phyloP scores from a whole-genome alignment of 805 yeast species.

The Blastobotrys muscicola region DNA sequence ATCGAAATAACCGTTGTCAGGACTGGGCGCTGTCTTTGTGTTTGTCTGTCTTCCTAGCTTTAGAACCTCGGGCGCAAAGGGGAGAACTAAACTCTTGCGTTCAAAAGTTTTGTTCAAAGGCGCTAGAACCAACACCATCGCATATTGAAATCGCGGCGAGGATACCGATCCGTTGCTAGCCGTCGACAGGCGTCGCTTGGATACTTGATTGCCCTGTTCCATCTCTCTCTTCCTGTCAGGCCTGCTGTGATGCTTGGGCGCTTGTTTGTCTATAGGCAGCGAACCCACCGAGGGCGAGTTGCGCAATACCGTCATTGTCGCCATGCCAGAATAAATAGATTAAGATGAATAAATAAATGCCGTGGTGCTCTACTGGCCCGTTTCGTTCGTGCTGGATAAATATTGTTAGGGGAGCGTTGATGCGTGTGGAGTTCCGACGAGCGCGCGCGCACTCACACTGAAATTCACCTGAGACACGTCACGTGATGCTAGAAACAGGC shows the following conservation, averaged over 20 bases:
- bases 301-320: slow-evolving; percentile 10
- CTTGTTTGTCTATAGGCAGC: slow-evolving; percentile 2
- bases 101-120: slow-evolving; percentile 79
- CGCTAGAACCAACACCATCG: slow-evolving; percentile 50
- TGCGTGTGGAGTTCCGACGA: too few species aligned
- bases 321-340: slow-evolving; percentile 3
- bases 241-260: neutral
- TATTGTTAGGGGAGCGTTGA: too few species aligned
- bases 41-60: slow-evolving; percentile 81
- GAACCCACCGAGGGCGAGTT: slow-evolving; percentile 5
- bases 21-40: slow-evolving; percentile 41
- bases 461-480: too few species aligned
- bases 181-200: neutral
- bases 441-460: too few species aligned
- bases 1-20: slow-evolving; percentile 88
- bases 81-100: slow-evolving; percentile 68
- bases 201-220: neutral
- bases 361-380: too few species aligned
- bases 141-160: slow-evolving; percentile 26
- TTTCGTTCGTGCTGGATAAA: too few species aligned
- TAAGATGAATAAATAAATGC: too few species aligned
- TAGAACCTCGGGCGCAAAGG: slow-evolving; percentile 70
- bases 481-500: too few species aligned
- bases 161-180: neutral
- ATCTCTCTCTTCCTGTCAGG: neutral